Base-by-base conservation (phyloP, 139 green algal genomes). In the Chlamydomonas urium region DNA sequence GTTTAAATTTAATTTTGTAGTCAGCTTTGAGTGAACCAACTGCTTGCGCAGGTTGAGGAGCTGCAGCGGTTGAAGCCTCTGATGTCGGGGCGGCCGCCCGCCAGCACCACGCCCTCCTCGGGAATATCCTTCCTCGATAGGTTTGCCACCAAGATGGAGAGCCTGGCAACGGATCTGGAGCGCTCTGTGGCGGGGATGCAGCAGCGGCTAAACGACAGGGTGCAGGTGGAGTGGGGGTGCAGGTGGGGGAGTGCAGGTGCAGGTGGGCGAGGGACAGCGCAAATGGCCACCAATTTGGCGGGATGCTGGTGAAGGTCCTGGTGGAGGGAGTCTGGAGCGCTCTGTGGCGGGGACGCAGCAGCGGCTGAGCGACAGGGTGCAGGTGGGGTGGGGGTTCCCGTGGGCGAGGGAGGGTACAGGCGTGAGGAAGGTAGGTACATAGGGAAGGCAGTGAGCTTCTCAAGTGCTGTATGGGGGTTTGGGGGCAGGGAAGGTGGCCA, bases 31-130 rank as follows among this genome's bases (percentile, higher is more conserved):
- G 45, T 14, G 14, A 53, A n/a, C 14, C 56, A 31, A 17, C 33
- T 38, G 37, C 33, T 19, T 68, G 60, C 19, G 10, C 69, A 87
- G 77, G 72, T 87, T 4, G 81, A 87, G 69, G 81, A 87, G 71
- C 71, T 87, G 45, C 28, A 48, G 37, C 77, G 67, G 4, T 74
- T 65, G 45, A 79, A 76, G 53, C 72, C 77, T 4, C 42, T 63
- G 57, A 35, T 23, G 2, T 2, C 23, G 8, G 47, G 31, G 23
- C 28, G 35, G 26, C 32, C 33, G 29, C 57, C 57, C 42, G 42
- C 28, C 28, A 28, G 57, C 60, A 42, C 4, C 35, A 24, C 28
- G 10, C 6, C 67, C 14, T 62, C 69, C 50, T 63, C 74, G 33
- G 56, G 60, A 6, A 61, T 73, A 56, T 75, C 70, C 5, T 63